phyloP scores from a whole-genome alignment of 2,329 filamentous ascomycete genomes.

The Alternaria burnsii region DNA sequence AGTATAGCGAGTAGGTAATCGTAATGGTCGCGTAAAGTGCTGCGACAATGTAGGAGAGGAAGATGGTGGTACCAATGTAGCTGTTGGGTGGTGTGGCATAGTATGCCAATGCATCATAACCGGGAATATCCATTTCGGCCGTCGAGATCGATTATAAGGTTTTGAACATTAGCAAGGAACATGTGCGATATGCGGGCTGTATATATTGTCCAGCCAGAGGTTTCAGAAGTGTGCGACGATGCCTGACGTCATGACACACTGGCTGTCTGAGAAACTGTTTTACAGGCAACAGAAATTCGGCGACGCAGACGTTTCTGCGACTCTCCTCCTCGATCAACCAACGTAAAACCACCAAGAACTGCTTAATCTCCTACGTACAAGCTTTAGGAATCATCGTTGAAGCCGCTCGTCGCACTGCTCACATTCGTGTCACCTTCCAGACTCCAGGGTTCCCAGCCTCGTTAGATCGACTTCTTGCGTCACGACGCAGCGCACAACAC shows the following conservation, averaged over 20 bases:
- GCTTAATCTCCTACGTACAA: background rate
- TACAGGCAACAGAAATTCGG: slow-evolving; percentile 13
- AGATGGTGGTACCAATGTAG: slow-evolving; percentile 40
- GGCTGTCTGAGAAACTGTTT: slow-evolving; percentile 30
- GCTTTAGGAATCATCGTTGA: background rate
- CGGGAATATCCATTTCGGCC: slow-evolving; percentile 17
- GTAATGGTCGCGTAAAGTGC: slow-evolving; percentile 34
- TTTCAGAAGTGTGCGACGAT: slow-evolving; percentile 22
- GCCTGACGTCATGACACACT: slow-evolving; percentile 44
- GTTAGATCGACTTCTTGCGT: background rate
- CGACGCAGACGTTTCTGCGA: slow-evolving; percentile 21
- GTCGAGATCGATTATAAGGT: background rate
- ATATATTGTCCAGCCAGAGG: slow-evolving; percentile 1
- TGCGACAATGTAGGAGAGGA: slow-evolving; percentile 41
- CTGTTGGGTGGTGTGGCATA: slow-evolving; percentile 40
- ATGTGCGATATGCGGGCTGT: background rate
- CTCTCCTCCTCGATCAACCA: background rate
- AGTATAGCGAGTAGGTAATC: slow-evolving; percentile 28
- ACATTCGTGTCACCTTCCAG: background rate
- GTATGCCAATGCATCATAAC: slow-evolving; percentile 11
- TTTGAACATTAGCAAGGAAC: background rate
- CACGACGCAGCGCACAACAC: background rate
- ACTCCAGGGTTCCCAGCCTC: background rate
- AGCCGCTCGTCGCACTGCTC: background rate
- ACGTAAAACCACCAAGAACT: background rate